Base-by-base conservation (phyloP, 1,284 basidiomycete genomes). In the Gomphus bonarii region DNA sequence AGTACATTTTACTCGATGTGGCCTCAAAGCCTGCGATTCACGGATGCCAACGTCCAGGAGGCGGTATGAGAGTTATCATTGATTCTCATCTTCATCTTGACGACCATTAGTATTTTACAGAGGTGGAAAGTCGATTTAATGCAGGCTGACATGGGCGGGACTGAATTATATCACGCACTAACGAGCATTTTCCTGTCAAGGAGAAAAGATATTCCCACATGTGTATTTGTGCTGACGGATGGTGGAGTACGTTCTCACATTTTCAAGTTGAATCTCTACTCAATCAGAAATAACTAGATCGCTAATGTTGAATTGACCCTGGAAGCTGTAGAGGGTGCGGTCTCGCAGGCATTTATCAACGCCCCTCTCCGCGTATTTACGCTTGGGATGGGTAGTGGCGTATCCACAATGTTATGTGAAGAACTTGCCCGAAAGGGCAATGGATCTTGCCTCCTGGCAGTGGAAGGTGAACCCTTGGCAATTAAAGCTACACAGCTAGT, bases 171-270 rank as follows among this genome's bases (percentile, higher is more conserved):
- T 40, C 10, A 36, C 11, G 54, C 50, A 22, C 48, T 59, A 12
- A 20, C 22, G 10, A 9, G 44, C 25, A 40, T 40, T 22, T 38
- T 59, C 14, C 12, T 8, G 9, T 18, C 22, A 3, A 44, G 54
- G 16, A 43, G 33, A 28, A 1, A 10, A 3, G 18, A 52, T 20
- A 68, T 72, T 6, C 71, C 78, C 0, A 74, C 75, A 3, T 73
- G 69, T 1, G 64, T 79, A 1, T 81, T 82, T 59, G 64, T 81
- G 18, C 65, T 82, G 33, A 82, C 80, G 0, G 81, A 81, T 58
- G 80, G 80, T 7, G 64, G 71, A 54, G 72, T 77, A 48, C 1
- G 70, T 43, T 61, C 5, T 55, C 58, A 0, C 49, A 64, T 1
- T 69, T 71, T 0, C 68, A 9, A 59, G 6, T 20, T 38, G 28